These are phyloP conservation scores for Tuber indicum DNA, from an alignment of 495 filamentous ascomycete genomes.

Conservation along the genomic window DNA sequence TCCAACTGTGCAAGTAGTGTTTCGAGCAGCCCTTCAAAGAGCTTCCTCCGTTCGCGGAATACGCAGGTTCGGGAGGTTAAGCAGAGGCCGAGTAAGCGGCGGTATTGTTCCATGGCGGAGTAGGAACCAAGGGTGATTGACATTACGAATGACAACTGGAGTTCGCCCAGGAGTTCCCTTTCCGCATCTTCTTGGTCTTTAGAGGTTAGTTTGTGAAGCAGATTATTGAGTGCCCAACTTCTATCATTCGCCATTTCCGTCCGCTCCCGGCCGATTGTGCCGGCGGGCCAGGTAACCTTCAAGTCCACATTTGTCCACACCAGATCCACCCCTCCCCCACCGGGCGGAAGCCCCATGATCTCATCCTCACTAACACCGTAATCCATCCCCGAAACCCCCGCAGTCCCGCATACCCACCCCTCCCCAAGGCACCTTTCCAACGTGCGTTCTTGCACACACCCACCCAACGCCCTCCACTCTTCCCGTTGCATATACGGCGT, in stretches of 20 bases:
- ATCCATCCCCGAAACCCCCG: slow-evolving; percentile 28
- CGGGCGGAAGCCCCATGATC: slow-evolving; percentile 23
- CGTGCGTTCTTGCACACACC: slow-evolving; percentile 17
- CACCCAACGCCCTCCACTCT: slow-evolving; percentile 24
- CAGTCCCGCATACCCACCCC: slow-evolving; percentile 24
- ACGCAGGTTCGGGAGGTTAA: slow-evolving; percentile 63
- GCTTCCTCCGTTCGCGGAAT: slow-evolving; percentile 47
- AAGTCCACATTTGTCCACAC: slow-evolving; percentile 35
- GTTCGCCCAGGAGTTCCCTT: slow-evolving; percentile 67
- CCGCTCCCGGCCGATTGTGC: slow-evolving; percentile 62
- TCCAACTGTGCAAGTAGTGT: slow-evolving; percentile 63
- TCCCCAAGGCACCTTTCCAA: slow-evolving; percentile 25
- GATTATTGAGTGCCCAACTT: slow-evolving; percentile 59
- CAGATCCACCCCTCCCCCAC: slow-evolving; percentile 21
- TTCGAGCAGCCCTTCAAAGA: slow-evolving; percentile 58
- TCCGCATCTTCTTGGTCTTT: slow-evolving; percentile 18
- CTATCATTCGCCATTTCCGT: slow-evolving; percentile 64
- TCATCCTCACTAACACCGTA: slow-evolving; percentile 26
- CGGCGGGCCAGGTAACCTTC: slow-evolving; percentile 58
- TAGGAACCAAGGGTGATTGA: slow-evolving; percentile 74
- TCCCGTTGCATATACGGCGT: slow-evolving; percentile 29
- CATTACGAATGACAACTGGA: slow-evolving; percentile 79
- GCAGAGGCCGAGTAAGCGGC: slow-evolving; percentile 61
- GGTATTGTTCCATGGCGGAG: slow-evolving; percentile 86
- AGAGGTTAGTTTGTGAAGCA: slow-evolving; percentile 40